Conservation (phyloP, 169 alveolate species). For the Plasmodium inui region DNA sequence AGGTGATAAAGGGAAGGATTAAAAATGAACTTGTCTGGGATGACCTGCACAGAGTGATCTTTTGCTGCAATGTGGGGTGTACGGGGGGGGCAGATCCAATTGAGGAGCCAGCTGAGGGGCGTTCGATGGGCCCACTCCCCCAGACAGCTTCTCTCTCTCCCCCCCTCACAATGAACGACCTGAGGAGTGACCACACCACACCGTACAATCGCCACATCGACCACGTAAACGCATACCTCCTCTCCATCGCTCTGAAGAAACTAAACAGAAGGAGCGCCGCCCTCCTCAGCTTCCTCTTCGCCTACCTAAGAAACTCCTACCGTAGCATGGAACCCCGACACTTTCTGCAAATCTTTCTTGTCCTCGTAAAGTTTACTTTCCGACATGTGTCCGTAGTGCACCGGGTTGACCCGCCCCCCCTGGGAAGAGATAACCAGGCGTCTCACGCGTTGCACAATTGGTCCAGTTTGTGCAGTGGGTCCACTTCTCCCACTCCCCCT, state of each 20-base stretch:
- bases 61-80: conserved; percentile 12
- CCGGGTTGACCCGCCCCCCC: background rate
- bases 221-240: conserved; percentile 49
- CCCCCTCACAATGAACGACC: background rate
- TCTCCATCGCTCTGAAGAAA: conserved; percentile 38
- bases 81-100: background rate
- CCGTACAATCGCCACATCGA: conserved; percentile 28
- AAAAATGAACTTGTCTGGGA: conserved; percentile 55
- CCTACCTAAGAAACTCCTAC: conserved; percentile 1
- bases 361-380: conserved; percentile 31
- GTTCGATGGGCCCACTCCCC: background rate
- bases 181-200: background rate
- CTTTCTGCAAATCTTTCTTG: conserved; percentile 19
- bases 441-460: background rate
- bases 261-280: conserved; percentile 31
- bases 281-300: conserved; percentile 24
- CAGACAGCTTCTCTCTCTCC: background rate
- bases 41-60: conserved; percentile 12
- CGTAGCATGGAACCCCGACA: conserved; percentile 56
- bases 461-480: no score
- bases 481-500: background rate
- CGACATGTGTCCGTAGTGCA: background rate
- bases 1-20: conserved; percentile 50
- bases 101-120: background rate
- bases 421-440: background rate